phyloP scores from a whole-genome alignment of 768 basidiomycete species.

The Strobilomyces echinocephalus region DNA sequence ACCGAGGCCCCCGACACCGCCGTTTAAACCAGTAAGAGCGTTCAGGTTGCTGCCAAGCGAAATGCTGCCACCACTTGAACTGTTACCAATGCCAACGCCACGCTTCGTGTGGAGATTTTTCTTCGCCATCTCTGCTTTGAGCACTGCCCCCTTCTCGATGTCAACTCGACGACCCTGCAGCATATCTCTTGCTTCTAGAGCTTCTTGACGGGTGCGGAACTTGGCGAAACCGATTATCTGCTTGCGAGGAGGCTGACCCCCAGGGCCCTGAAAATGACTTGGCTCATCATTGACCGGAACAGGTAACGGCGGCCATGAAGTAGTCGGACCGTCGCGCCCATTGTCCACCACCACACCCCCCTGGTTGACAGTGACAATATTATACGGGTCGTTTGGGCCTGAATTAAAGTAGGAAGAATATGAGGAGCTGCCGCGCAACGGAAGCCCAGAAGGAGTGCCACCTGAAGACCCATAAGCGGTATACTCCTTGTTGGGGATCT shows the following conservation, averaged over 20 bases:
- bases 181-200: conserved; percentile 79
- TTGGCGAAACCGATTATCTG: conserved; percentile 99
- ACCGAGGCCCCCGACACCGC: conserved; percentile 27
- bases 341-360: conserved; percentile 80
- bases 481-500: conserved; percentile 91
- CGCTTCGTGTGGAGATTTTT: conserved; percentile 97
- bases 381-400: conserved; percentile 77
- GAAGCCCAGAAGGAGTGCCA: conserved; percentile 33
- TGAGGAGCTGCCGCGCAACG: conserved; percentile 33
- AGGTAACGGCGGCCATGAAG: conserved; percentile 56
- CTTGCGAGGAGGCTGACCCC: conserved; percentile 61
- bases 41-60: conserved; percentile 26
- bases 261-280: conserved; percentile 29
- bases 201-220: conserved; percentile 84
- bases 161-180: conserved; percentile 90
- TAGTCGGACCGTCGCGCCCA: conserved; percentile 65
- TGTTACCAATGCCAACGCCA: conserved; percentile 65
- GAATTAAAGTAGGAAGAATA: conserved; percentile 34
- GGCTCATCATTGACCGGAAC: conserved; percentile 31
- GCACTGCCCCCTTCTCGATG: conserved; percentile 83
- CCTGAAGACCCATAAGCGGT: conserved; percentile 60
- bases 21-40: conserved; percentile 21
- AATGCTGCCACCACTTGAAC: conserved; percentile 25
- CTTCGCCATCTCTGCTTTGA: conserved; percentile 99
- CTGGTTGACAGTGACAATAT: conserved; percentile 76